A percentile compares a stretch with the other conserved stretches of the same genome.
Conservation (phyloP, 192 early-diverging fungal species). For the Backusella australiensis region DNA sequence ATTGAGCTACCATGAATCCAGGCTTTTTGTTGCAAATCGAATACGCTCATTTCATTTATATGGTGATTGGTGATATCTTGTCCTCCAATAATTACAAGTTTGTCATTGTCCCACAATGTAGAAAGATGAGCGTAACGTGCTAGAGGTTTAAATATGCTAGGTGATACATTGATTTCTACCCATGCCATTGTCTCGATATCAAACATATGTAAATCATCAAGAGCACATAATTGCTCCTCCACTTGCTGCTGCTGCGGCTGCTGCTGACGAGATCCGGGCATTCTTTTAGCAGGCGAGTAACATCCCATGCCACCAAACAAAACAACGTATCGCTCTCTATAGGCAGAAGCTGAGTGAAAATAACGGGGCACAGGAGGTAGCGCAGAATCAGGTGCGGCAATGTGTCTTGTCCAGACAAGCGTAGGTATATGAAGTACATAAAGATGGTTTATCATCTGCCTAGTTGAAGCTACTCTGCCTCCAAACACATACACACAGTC, state of each 20-base stretch:
- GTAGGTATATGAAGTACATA: constrained; percentile 62
- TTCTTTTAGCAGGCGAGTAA: constrained; percentile 25
- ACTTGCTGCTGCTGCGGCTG: constrained; percentile 27
- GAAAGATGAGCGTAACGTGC: constrained; percentile 79
- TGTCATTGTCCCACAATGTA: constrained; percentile 55
- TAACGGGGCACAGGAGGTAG: constrained; percentile 52
- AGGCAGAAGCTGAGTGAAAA: constrained; percentile 69
- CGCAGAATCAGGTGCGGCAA: constrained; percentile 33
- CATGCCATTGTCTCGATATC: constrained; percentile 63
- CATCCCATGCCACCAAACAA: constrained; percentile 82
- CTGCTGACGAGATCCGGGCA: background rate
- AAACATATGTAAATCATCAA: constrained; percentile 70
- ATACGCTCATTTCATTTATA: constrained; percentile 75
- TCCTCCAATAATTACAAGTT: constrained; percentile 70
- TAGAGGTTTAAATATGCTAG: constrained; percentile 50
- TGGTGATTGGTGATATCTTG: constrained; percentile 76
- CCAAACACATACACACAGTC: constrained; percentile 69
- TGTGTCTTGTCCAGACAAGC: constrained; percentile 56
- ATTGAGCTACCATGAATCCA: constrained; percentile 68
- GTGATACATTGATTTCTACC: constrained; percentile 47
- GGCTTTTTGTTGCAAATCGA: constrained; percentile 59
- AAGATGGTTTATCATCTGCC: constrained; percentile 66
- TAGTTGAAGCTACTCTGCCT: constrained; percentile 60
- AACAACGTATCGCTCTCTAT: constrained; percentile 59
- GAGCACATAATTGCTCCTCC: constrained; percentile 57